Conservation (phyloP, 768 basidiomycete species). For the Rhodotorula taiwanensis region DNA sequence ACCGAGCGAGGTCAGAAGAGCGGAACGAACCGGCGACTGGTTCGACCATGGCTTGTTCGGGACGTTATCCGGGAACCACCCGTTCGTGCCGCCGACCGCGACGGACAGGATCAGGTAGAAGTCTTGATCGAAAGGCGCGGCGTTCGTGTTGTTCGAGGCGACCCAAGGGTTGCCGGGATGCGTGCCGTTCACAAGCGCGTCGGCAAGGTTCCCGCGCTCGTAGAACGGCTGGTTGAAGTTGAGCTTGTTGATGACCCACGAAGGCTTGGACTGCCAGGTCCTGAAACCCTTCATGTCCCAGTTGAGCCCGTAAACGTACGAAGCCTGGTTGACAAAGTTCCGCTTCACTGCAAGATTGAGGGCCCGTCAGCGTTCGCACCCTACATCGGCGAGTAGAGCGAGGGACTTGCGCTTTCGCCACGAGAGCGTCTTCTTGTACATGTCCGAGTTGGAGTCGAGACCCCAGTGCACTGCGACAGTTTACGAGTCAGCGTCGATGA, state of each 20-base stretch:
- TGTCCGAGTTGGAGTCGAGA: conserved; percentile 54
- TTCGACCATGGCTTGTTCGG: conserved; percentile 67
- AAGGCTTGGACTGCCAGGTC: not conserved
- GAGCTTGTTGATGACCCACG: conserved; percentile 52
- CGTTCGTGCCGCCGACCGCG: conserved; percentile 7
- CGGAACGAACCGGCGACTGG: conserved; percentile 20
- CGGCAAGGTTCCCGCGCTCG: conserved; percentile 63
- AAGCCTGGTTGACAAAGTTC: conserved; percentile 58
- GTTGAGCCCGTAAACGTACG: conserved; percentile 49
- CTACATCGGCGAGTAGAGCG: too few species aligned
- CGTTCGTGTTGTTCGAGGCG: conserved; percentile 45
- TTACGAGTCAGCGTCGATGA: too few species aligned
- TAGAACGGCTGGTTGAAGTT: conserved; percentile 71
- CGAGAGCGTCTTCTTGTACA: not conserved
- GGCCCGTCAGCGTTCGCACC: too few species aligned
- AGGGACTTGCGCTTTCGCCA: too few species aligned
- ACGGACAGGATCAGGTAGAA: conserved; percentile 10
- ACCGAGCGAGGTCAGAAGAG: too few species aligned
- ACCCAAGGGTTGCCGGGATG: conserved; percentile 46
- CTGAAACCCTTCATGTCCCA: conserved; percentile 50
- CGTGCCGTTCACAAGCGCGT: conserved; percentile 55
- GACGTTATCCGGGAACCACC: not conserved
- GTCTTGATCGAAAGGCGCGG: conserved; percentile 63
- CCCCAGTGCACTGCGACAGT: conserved; percentile 66
- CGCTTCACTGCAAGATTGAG: conserved; percentile 4